Evolutionary conservation across 257 asterid genomes (phyloP).

Genomic region (Solanum sitiens): DNA sequence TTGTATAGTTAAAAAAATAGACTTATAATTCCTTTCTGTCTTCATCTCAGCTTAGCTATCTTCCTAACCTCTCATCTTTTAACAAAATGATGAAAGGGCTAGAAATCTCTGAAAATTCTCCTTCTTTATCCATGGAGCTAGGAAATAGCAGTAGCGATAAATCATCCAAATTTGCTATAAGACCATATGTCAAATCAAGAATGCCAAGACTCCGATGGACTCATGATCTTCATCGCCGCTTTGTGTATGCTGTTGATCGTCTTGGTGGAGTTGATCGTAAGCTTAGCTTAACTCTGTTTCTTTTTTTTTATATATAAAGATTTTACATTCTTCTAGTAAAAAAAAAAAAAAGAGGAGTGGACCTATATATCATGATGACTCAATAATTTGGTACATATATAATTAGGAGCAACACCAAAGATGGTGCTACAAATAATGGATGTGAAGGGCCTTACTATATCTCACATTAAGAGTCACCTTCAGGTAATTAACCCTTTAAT

Average conservation of each 20-base stretch:
- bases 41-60: not conserved
- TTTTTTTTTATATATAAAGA: too few relatives aligned
- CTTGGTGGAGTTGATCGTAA: slow-evolving; percentile 76
- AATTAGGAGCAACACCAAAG: slow-evolving; percentile 73
- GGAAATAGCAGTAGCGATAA: not conserved
- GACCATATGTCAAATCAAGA: slow-evolving; percentile 52
- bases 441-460: slow-evolving; percentile 56
- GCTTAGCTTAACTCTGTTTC: not conserved
- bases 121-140: slow-evolving; percentile 8
- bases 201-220: slow-evolving; percentile 64
- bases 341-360: not conserved
- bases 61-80: not conserved
- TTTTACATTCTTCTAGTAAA: not conserved
- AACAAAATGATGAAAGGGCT: not conserved
- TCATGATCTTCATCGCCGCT: slow-evolving; percentile 47
- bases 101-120: not conserved
- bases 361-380: not conserved
- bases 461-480: slow-evolving; percentile 80
- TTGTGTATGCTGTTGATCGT: slow-evolving; percentile 51
- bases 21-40: not conserved
- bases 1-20: not conserved
- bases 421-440: slow-evolving; percentile 69
- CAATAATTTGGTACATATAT: not conserved
- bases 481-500: slow-evolving; percentile 30
- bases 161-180: slow-evolving; percentile 9